These are phyloP conservation scores for Lentinula lateritia DNA, from an alignment of 768 basidiomycete genomes.

Conservation along the genomic window DNA sequence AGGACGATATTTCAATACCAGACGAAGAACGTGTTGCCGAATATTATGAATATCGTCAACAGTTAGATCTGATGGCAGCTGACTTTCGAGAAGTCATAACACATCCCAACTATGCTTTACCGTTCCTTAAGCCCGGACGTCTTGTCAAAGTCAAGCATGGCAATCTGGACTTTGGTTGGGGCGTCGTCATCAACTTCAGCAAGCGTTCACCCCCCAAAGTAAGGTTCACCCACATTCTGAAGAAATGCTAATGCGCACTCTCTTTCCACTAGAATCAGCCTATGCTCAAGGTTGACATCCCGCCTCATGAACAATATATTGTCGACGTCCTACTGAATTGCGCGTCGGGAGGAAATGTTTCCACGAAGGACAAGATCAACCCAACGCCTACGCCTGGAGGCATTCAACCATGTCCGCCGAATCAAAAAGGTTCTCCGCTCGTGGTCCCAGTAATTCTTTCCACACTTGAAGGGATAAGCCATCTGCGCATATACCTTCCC, in stretches of 20 bases:
- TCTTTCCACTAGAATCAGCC: slow-evolving; percentile 49
- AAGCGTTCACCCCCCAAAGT: slow-evolving; percentile 85
- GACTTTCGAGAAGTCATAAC: slow-evolving; percentile 93
- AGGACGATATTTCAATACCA: slow-evolving; percentile 63
- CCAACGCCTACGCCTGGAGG: slow-evolving; percentile 58
- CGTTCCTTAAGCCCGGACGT: slow-evolving; percentile 89
- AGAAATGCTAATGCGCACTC: not conserved
- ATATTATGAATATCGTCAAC: slow-evolving; percentile 91
- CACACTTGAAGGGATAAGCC: slow-evolving; percentile 81
- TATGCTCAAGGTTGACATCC: slow-evolving; percentile 58
- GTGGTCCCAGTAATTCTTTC: slow-evolving; percentile 86
- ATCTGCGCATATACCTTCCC: slow-evolving; percentile 81
- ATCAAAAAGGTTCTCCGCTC: slow-evolving; percentile 74
- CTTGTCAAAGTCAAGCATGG: slow-evolving; percentile 88
- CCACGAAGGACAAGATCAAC: slow-evolving; percentile 49
- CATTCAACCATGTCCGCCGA: slow-evolving; percentile 67
- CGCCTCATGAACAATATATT: slow-evolving; percentile 87
- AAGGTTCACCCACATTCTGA: slow-evolving; percentile 9
- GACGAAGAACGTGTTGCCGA: slow-evolving; percentile 81
- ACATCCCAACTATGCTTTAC: slow-evolving; percentile 91
- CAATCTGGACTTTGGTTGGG: slow-evolving; percentile 94
- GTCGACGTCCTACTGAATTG: slow-evolving; percentile 89
- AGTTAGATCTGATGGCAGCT: slow-evolving; percentile 81
- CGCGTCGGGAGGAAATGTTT: slow-evolving; percentile 50
- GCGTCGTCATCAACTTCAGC: slow-evolving; percentile 86